These are phyloP conservation scores for Achaetomiella virescens DNA, from an alignment of 495 filamentous ascomycete genomes.

Conservation along the genomic window DNA sequence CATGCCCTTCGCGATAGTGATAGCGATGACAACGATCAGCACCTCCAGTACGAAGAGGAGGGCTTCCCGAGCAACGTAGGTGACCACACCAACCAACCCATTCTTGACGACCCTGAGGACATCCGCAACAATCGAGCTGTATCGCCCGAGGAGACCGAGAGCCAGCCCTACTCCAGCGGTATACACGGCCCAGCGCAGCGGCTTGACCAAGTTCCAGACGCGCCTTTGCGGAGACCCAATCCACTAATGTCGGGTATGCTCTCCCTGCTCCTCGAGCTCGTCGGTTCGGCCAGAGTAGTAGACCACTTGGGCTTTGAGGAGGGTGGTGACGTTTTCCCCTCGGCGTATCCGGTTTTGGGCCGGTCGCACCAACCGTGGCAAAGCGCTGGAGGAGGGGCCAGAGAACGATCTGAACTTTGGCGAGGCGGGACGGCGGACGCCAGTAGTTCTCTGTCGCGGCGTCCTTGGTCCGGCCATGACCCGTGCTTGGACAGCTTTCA, in stretches of 20 bases:
- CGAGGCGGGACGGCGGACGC: conserved; percentile 27
- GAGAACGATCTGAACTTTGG: conserved; percentile 36
- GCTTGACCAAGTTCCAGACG: background rate
- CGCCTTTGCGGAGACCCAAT: conserved; percentile 1
- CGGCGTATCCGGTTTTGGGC: background rate
- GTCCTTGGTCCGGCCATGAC: background rate
- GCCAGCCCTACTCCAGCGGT: background rate
- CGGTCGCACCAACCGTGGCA: conserved; percentile 19
- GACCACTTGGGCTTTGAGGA: conserved; percentile 27
- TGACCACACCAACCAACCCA: background rate
- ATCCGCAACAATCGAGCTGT: background rate
- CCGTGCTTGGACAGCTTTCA: background rate
- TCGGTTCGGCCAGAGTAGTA: conserved; percentile 28
- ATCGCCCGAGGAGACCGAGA: background rate
- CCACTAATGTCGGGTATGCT: conserved; percentile 11
- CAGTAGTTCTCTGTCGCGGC: background rate
- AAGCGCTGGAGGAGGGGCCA: conserved; percentile 36
- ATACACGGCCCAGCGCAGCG: background rate
- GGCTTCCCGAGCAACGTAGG: background rate
- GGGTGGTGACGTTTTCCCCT: conserved; percentile 26
- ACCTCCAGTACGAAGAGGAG: background rate
- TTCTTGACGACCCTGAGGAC: background rate
- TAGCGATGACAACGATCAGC: background rate
- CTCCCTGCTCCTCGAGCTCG: background rate
- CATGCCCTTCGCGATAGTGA: background rate